These are phyloP conservation scores for Gossypium mustelinum DNA, from an alignment of 345 rosid species.

Conservation along the genomic window DNA sequence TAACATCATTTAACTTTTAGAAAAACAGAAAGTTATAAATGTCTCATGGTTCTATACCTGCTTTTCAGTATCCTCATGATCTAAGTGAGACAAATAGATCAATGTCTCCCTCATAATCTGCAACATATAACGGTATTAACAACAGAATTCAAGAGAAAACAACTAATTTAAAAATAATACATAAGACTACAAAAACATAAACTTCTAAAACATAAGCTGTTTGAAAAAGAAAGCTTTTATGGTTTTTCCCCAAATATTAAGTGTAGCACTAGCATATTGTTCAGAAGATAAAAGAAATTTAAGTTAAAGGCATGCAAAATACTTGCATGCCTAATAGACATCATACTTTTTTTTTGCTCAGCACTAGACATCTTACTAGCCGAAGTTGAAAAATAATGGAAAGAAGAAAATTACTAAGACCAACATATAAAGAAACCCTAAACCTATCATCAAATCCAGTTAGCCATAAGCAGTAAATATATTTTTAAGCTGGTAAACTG, in stretches of 20 bases:
- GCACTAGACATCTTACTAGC: not conserved
- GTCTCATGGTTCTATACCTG: slow-evolving; percentile 48
- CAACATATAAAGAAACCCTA: not conserved
- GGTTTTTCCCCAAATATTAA: not conserved
- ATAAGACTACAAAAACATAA: not conserved
- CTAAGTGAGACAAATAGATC: slow-evolving; percentile 90
- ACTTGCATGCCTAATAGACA: not conserved
- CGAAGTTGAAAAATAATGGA: not conserved
- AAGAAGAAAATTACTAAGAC: not conserved
- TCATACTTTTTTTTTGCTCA: not conserved
- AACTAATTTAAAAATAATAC: not conserved
- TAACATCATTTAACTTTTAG: not conserved
- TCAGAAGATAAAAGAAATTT: not conserved
- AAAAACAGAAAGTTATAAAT: not conserved
- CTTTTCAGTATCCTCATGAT: slow-evolving; percentile 97
- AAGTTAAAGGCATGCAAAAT: not conserved
- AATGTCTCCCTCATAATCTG: slow-evolving; percentile 99
- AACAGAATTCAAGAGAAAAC: slow-evolving; percentile 1
- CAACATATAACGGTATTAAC: slow-evolving; percentile 23
- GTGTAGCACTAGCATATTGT: not conserved
- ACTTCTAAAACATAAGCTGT: not conserved
- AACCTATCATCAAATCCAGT: not conserved
- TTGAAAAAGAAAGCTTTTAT: not conserved
- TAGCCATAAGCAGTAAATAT: not conserved
- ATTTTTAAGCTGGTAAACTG: not conserved